These are phyloP conservation scores for Phialemonium atrogriseum DNA, from an alignment of 2,329 filamentous ascomycete species.

Conservation along the genomic window DNA sequence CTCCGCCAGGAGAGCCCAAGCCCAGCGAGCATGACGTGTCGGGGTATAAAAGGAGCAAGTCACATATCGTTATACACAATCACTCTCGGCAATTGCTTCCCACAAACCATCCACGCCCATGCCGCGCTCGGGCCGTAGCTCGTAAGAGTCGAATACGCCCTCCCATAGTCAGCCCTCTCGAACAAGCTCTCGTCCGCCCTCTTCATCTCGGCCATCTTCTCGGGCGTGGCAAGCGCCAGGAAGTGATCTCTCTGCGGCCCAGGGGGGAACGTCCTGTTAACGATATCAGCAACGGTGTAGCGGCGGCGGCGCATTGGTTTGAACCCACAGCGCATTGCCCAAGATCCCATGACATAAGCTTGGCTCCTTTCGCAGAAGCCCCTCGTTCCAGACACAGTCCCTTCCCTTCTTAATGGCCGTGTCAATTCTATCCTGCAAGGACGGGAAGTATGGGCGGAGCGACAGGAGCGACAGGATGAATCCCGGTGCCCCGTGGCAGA, in stretches of 20 bases:
- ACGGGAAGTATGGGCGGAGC: conserved; percentile 41
- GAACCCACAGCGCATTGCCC: conserved; percentile 44
- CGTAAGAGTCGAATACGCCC: conserved; percentile 14
- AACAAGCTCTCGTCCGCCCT: conserved; percentile 14
- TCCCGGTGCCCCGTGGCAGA: conserved; percentile 54
- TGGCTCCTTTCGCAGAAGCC: conserved; percentile 51
- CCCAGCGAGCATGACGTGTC: too few relatives aligned
- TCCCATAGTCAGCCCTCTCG: conserved; percentile 18
- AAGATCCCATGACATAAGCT: conserved; percentile 52
- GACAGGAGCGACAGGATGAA: conserved; percentile 44
- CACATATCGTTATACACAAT: conserved; percentile 18
- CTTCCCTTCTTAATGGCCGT: conserved; percentile 37
- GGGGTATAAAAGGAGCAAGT: too few relatives aligned
- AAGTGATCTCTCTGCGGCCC: conserved; percentile 36
- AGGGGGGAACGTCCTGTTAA: conserved; percentile 10
- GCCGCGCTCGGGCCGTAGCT: conserved; percentile 17
- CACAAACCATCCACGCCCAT: conserved; percentile 17
- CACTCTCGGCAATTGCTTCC: conserved; percentile 11
- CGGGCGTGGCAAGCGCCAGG: conserved; percentile 44
- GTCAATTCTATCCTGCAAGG: conserved; percentile 38
- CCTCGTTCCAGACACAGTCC: conserved; percentile 41
- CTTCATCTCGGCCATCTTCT: conserved; percentile 36
- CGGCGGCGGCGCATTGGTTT: background rate
- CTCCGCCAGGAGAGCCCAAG: too few relatives aligned
- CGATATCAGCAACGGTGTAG: background rate